These are phyloP conservation scores for Pneumocystis sp. DNA, from an alignment of 1,139 yeast species.

Conservation along the genomic window DNA sequence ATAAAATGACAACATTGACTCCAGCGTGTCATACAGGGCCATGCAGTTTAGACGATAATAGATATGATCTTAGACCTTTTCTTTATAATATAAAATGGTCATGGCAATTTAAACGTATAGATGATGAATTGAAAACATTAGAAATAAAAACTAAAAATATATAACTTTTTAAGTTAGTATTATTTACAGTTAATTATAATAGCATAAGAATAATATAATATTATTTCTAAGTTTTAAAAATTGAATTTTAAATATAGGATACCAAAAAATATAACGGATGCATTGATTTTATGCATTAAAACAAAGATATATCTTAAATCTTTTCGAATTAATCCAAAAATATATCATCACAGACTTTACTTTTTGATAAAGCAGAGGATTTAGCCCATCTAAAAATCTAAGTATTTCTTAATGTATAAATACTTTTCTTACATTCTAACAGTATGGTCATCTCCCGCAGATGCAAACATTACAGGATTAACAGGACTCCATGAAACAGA, in stretches of 20 bases:
- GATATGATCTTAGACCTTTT: conserved; percentile 90
- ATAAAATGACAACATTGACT: conserved; percentile 89
- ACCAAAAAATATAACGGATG: background rate
- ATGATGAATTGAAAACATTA: conserved; percentile 24
- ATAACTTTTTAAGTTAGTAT: background rate
- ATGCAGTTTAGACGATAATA: conserved; percentile 92
- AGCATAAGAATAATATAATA: background rate
- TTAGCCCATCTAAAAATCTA: background rate
- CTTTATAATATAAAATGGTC: conserved; percentile 80
- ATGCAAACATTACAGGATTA: conserved; percentile 47
- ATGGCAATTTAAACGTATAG: conserved; percentile 82
- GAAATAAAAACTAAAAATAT: background rate
- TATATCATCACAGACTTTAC: background rate
- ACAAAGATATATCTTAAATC: background rate
- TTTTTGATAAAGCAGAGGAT: background rate
- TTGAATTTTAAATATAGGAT: background rate
- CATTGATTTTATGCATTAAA: background rate
- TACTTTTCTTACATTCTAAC: conserved; percentile 17
- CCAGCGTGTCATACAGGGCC: conserved; percentile 97
- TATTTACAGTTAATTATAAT: background rate
- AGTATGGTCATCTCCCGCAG: conserved; percentile 68
- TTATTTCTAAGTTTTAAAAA: background rate
- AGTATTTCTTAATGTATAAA: background rate
- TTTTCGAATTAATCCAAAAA: background rate
- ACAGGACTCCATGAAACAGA: conserved; percentile 62